A percentile compares a stretch with the other conserved stretches of the same genome.
These are phyloP conservation scores for Conticribra weissflogii DNA, from an alignment of 108 stramenopile species.

Conservation along the genomic window DNA sequence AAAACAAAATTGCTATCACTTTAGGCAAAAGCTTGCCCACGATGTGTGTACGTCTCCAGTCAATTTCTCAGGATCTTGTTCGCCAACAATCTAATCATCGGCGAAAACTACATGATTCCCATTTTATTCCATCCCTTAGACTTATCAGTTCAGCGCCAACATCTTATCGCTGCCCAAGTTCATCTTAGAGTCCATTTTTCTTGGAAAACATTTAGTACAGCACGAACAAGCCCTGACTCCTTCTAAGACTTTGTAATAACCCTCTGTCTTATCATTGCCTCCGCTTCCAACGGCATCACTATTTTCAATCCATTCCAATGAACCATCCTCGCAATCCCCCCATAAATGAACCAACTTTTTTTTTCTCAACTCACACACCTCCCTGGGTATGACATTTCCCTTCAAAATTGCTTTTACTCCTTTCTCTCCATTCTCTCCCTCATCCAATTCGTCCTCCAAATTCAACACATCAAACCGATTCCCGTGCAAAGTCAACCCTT, in stretches of 20 bases:
- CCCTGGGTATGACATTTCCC: conserved; percentile 18
- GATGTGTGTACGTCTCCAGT: too few species aligned
- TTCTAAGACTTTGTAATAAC: conserved; percentile 1
- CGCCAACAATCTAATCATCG: too few species aligned
- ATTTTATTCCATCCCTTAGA: too few species aligned
- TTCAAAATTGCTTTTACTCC: not conserved
- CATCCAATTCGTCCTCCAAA: too few species aligned
- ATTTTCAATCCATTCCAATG: conserved; percentile 1
- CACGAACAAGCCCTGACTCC: conserved; percentile 37
- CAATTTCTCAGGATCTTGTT: too few species aligned
- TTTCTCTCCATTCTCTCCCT: too few species aligned
- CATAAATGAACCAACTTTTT: conserved; percentile 40
- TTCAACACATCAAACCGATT: conserved; percentile 17
- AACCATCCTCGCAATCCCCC: conserved; percentile 41
- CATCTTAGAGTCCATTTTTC: too few species aligned
- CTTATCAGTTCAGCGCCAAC: too few species aligned
- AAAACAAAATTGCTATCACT: too few species aligned
- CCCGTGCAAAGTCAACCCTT: conserved; percentile 46
- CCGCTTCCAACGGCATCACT: not conserved
- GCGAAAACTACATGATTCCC: too few species aligned
- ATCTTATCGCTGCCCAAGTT: too few species aligned
- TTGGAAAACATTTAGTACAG: conserved; percentile 42
- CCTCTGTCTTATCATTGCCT: not conserved
- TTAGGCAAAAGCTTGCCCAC: too few species aligned
- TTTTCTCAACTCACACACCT: conserved; percentile 15